These are phyloP conservation scores for Colletotrichum orbiculare DNA, from an alignment of 2,329 filamentous ascomycete species.

Conservation along the genomic window DNA sequence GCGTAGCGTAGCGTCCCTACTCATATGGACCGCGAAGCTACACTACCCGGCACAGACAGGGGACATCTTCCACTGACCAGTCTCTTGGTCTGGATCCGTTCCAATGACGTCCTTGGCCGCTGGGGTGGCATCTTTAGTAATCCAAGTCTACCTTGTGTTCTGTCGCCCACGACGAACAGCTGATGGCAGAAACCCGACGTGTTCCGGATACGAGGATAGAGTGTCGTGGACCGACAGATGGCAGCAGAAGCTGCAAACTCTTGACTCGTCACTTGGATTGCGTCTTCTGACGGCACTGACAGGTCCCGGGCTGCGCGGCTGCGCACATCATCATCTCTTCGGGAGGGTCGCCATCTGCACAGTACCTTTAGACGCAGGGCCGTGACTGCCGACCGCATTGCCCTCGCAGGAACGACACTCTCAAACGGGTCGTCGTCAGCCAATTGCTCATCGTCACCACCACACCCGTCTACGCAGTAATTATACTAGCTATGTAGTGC, in stretches of 20 bases:
- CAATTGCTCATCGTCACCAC: slow-evolving; percentile 25
- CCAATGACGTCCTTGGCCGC: slow-evolving; percentile 24
- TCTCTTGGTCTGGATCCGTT: slow-evolving; percentile 20
- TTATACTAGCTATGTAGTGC: no score
- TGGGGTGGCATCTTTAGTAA: slow-evolving; percentile 15
- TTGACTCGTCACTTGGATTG: slow-evolving; percentile 35
- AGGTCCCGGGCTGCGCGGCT: slow-evolving; percentile 24
- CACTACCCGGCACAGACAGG: no score
- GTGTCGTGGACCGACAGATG: not conserved
- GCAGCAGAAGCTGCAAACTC: slow-evolving; percentile 12
- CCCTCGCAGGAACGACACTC: slow-evolving; percentile 25
- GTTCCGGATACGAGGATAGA: no score
- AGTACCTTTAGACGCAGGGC: slow-evolving; percentile 31
- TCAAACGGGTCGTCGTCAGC: slow-evolving; percentile 22
- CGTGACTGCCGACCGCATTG: slow-evolving; percentile 15
- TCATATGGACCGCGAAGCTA: no score
- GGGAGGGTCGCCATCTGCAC: slow-evolving; percentile 19
- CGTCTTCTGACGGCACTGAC: slow-evolving; percentile 29
- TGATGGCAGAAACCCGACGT: no score
- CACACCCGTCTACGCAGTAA: not conserved
- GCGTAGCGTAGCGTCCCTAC: no score
- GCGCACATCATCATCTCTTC: slow-evolving; percentile 18
- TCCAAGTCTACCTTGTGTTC: slow-evolving; percentile 1
- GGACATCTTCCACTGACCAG: not conserved
- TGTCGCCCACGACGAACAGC: not conserved